Conservation (phyloP, 2,329 filamentous ascomycete genomes). For the Torrubiella hemipterigena region DNA sequence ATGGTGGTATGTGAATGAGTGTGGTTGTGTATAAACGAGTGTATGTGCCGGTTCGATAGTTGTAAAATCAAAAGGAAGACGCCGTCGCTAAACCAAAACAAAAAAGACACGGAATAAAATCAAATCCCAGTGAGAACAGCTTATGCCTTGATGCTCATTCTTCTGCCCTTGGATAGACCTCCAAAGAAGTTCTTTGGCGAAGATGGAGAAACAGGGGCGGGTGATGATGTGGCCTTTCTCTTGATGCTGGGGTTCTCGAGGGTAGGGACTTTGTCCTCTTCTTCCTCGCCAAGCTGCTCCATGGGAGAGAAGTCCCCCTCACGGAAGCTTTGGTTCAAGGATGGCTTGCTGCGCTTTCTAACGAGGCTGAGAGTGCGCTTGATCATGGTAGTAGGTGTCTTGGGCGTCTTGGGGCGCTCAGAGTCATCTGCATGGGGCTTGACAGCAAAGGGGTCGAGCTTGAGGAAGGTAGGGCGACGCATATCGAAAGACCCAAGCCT, state of each 20-base stretch:
- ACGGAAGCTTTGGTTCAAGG: constrained; percentile 19
- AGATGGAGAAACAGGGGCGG: constrained; percentile 7
- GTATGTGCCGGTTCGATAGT: too few species aligned
- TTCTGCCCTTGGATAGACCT: constrained; percentile 5
- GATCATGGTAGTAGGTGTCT: constrained; percentile 34
- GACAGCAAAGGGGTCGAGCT: constrained; percentile 39
- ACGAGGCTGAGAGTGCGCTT: constrained; percentile 42
- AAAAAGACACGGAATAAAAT: too few species aligned
- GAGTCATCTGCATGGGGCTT: constrained; percentile 18
- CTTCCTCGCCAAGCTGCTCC: constrained; percentile 22
- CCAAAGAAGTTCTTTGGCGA: constrained; percentile 8
- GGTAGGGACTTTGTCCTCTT: constrained; percentile 11
- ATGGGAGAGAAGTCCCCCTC: constrained; percentile 17
- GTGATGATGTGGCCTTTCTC: constrained; percentile 21
- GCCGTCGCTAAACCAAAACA: too few species aligned
- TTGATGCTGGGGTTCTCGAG: constrained; percentile 20
- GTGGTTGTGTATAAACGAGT: too few species aligned
- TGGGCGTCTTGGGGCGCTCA: constrained; percentile 24
- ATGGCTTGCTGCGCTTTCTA: constrained; percentile 41
- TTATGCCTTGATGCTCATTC: constrained; percentile 7
- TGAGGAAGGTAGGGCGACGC: constrained; percentile 35
- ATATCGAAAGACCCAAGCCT: constrained; percentile 21
- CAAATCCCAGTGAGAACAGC: too few species aligned
- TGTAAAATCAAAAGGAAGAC: too few species aligned
- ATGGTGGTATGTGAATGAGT: too few species aligned